phyloP scores from a whole-genome alignment of 176 grass and related monocot species.

The Chloris gayana region DNA sequence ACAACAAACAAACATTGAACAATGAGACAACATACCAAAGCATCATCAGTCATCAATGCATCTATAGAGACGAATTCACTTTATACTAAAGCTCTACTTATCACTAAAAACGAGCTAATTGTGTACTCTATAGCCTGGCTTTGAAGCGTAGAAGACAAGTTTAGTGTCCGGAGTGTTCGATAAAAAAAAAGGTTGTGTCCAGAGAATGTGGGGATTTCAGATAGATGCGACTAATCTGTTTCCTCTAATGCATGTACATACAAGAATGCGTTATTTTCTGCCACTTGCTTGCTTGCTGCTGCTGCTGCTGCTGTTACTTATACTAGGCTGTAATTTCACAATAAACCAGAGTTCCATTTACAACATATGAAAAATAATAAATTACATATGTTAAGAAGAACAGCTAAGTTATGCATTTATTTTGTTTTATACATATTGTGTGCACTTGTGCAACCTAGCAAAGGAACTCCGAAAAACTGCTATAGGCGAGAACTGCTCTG shows the following conservation, averaged over 20 bases:
- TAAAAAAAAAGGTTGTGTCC: no score
- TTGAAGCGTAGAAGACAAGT: not conserved
- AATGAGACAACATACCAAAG: constrained; percentile 1
- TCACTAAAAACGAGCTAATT: not conserved
- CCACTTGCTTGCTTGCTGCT: not conserved
- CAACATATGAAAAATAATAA: not conserved
- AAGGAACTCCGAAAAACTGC: not conserved
- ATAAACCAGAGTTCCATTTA: not conserved
- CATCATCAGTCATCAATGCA: not conserved
- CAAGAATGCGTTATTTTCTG: not conserved
- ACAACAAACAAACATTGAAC: constrained; percentile 19
- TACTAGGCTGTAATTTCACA: not conserved
- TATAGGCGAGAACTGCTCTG: not conserved
- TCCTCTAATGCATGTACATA: not conserved
- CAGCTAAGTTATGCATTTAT: no score
- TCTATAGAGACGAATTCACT: not conserved
- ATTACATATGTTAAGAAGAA: not conserved
- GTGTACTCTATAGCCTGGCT: not conserved
- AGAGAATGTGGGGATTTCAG: not conserved
- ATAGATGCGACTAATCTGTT: not conserved
- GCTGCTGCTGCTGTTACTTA: not conserved
- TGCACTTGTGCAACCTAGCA: not conserved
- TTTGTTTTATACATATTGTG: not conserved
- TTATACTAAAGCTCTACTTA: not conserved
- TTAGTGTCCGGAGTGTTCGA: no score